Percentiles rank a stretch among this genome's conserved stretches.
Evolutionary conservation across 805 yeast species (phyloP).

Genomic region (Candida railenensis): DNA sequence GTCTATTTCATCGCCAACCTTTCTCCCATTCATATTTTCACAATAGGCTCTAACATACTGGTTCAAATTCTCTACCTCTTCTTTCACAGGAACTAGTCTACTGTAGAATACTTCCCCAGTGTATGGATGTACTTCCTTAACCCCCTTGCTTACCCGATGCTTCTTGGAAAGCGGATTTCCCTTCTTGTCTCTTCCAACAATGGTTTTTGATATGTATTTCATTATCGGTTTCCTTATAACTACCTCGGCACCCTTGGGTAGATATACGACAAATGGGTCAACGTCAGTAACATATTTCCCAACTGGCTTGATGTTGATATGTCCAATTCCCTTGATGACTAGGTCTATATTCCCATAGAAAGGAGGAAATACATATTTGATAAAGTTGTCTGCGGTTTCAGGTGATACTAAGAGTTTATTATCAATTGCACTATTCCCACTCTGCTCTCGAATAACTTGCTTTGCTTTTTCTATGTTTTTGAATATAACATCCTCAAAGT

Average conservation of each 20-base stretch:
- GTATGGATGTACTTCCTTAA: slow-evolving; percentile 16
- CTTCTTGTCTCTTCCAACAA: slow-evolving; percentile 27
- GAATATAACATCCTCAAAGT: slow-evolving; percentile 34
- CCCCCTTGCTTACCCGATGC: slow-evolving; percentile 17
- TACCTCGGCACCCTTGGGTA: slow-evolving; percentile 55
- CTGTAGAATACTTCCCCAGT: slow-evolving; percentile 13
- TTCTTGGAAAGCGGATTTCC: slow-evolving; percentile 22
- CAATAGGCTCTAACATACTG: slow-evolving; percentile 1
- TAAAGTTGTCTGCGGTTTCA: slow-evolving; percentile 22
- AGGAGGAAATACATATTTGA: slow-evolving; percentile 64
- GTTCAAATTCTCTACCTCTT: background rate
- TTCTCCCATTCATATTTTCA: background rate
- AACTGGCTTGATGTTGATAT: slow-evolving; percentile 58
- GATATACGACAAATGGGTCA: slow-evolving; percentile 39
- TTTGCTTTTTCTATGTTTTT: slow-evolving; percentile 28
- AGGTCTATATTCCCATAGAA: slow-evolving; percentile 66
- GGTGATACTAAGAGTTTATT: slow-evolving; percentile 15
- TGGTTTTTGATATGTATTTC: slow-evolving; percentile 34
- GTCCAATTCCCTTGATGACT: slow-evolving; percentile 66
- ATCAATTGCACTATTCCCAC: slow-evolving; percentile 10
- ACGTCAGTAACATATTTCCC: slow-evolving; percentile 32
- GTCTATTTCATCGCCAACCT: background rate
- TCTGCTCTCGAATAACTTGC: slow-evolving; percentile 12
- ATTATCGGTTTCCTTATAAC: slow-evolving; percentile 54
- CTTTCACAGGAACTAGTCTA: slow-evolving; percentile 13